Conservation (phyloP, 768 basidiomycete genomes). For the Cyclocybe aegerita region DNA sequence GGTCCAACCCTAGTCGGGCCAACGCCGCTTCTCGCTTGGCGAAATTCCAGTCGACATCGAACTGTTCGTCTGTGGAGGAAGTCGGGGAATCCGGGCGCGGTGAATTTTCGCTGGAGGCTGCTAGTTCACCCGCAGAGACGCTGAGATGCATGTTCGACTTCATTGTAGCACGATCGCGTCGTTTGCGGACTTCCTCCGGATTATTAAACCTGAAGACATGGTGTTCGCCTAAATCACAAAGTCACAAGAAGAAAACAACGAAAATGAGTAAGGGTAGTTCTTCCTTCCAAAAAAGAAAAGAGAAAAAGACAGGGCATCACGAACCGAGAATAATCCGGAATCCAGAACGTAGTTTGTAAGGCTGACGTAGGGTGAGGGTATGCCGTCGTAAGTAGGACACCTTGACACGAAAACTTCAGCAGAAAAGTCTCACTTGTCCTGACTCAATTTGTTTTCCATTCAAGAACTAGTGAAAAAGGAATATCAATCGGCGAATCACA, state of each 20-base stretch:
- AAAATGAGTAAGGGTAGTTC: conserved; percentile 2
- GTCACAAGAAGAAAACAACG: neutral
- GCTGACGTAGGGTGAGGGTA: conserved; percentile 35
- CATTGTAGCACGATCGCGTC: conserved; percentile 76
- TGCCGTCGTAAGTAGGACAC: conserved; percentile 1
- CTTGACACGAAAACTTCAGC: conserved; percentile 4
- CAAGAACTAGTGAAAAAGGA: conserved; percentile 61
- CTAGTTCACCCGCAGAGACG: conserved; percentile 66
- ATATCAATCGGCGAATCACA: neutral
- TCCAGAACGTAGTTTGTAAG: conserved; percentile 87
- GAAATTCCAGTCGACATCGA: conserved; percentile 95
- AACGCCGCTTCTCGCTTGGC: conserved; percentile 94
- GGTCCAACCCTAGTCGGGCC: conserved; percentile 82
- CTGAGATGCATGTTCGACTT: conserved; percentile 70
- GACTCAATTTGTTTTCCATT: conserved; percentile 88
- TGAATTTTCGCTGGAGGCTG: conserved; percentile 47
- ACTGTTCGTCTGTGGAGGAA: conserved; percentile 60
- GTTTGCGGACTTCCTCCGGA: conserved; percentile 91
- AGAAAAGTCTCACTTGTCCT: conserved; percentile 56
- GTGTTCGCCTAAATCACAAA: conserved; percentile 66
- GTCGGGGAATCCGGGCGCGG: conserved; percentile 81
- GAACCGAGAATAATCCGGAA: conserved; percentile 94
- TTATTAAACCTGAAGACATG: conserved; percentile 99
- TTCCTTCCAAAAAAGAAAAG: conserved; percentile 1
- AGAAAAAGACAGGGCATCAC: conserved; percentile 22